phyloP scores from a whole-genome alignment of 306 rosid species.

The Vigna nakashimae region DNA sequence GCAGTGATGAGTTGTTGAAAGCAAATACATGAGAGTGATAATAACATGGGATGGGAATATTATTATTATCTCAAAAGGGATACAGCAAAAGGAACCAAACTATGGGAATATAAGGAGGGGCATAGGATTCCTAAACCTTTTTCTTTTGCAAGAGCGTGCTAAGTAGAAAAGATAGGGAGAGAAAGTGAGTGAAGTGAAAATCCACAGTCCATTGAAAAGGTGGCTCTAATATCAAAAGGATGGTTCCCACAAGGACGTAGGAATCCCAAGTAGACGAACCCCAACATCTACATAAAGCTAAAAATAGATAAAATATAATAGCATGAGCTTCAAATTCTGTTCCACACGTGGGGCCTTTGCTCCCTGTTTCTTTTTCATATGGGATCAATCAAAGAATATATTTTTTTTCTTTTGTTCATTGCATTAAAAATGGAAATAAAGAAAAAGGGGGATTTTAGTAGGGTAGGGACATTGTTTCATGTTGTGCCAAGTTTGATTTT shows the following conservation, averaged over 20 bases:
- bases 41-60: conserved; percentile 52
- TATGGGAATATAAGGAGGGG: conserved; percentile 74
- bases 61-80: conserved; percentile 69
- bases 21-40: conserved; percentile 41
- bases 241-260: conserved; percentile 77
- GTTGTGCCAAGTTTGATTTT: conserved; percentile 29
- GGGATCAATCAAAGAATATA: conserved; percentile 65
- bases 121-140: conserved; percentile 93
- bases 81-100: conserved; percentile 65
- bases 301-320: conserved; percentile 47
- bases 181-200: conserved; percentile 70
- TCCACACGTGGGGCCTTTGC: conserved; percentile 89
- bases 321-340: conserved; percentile 63
- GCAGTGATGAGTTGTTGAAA: conserved; percentile 39
- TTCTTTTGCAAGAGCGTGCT: conserved; percentile 71
- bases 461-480: conserved; percentile 41
- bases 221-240: conserved; percentile 65
- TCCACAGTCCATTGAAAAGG: conserved; percentile 66
- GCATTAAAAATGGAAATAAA: conserved; percentile 30
- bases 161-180: conserved; percentile 65
- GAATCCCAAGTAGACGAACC: conserved; percentile 86
- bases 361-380: conserved; percentile 55
- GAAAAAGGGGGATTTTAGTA: conserved; percentile 29
- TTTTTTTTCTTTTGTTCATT: conserved; percentile 30
- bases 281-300: conserved; percentile 73